Conservation (phyloP, 2,329 filamentous ascomycete genomes). For the Colletotrichum sp. region DNA sequence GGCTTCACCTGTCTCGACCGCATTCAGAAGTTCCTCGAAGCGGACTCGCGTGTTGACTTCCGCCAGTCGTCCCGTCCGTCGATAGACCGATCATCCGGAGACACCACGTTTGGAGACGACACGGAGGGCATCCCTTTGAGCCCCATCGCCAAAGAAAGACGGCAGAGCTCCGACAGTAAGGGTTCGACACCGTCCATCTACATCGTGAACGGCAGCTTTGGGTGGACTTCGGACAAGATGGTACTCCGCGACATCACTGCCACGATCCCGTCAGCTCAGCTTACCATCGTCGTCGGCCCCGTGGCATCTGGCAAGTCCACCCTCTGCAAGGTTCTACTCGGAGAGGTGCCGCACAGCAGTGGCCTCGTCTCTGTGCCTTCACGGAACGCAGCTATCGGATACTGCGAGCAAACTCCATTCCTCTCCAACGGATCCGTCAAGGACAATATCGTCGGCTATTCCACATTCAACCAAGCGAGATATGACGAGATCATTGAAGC, state of each 20-base stretch:
- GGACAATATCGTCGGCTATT: conserved; percentile 27
- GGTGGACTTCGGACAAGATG: conserved; percentile 33
- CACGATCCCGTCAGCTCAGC: conserved; percentile 29
- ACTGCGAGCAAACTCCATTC: conserved; percentile 36
- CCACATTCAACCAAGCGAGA: conserved; percentile 19
- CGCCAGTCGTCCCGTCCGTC: conserved; percentile 17
- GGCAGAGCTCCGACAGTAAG: neutral
- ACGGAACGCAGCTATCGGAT: conserved; percentile 27
- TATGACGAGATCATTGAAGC: conserved; percentile 26
- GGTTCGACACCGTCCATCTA: neutral
- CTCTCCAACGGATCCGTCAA: conserved; percentile 26
- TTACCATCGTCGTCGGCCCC: conserved; percentile 45
- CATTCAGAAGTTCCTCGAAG: conserved; percentile 42
- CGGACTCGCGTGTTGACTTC: conserved; percentile 27
- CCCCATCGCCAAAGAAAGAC: neutral
- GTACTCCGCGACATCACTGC: conserved; percentile 36
- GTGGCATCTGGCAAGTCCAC: conserved; percentile 47
- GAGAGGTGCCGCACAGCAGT: conserved; percentile 28
- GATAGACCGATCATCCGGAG: conserved; percentile 11
- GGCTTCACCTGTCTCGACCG: conserved; percentile 36
- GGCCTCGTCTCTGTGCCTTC: conserved; percentile 22
- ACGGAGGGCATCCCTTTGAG: neutral
- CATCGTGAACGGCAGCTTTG: conserved; percentile 30
- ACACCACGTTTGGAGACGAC: neutral
- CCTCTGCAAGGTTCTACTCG: conserved; percentile 40